A percentile compares a stretch with the other conserved stretches of the same genome.
These are phyloP conservation scores for Lasiosphaeriaceae sp. DNA, from an alignment of 495 filamentous ascomycete species.

Conservation along the genomic window DNA sequence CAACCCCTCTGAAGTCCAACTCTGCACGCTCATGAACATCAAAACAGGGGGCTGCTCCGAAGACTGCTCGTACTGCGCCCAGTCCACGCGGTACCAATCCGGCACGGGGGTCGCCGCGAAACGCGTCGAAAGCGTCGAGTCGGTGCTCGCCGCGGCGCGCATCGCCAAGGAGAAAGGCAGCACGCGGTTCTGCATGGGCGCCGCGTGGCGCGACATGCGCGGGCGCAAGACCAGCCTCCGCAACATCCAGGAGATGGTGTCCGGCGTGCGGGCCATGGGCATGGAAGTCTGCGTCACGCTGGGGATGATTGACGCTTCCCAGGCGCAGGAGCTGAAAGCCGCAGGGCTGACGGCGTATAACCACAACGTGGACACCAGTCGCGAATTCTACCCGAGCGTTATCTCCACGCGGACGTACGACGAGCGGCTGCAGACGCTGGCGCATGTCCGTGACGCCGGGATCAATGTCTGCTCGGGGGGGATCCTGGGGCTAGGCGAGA, in stretches of 20 bases:
- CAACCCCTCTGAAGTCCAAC: slow-evolving; percentile 71
- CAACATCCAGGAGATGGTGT: slow-evolving; percentile 78
- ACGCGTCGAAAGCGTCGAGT: slow-evolving; percentile 70
- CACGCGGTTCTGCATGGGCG: slow-evolving; percentile 89
- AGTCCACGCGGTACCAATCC: slow-evolving; percentile 73
- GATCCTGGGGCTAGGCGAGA: slow-evolving; percentile 77
- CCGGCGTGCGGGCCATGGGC: slow-evolving; percentile 68
- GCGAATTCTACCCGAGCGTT: slow-evolving; percentile 76
- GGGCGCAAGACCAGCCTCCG: slow-evolving; percentile 73
- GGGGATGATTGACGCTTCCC: slow-evolving; percentile 76
- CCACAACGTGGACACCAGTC: slow-evolving; percentile 84
- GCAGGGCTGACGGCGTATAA: slow-evolving; percentile 86
- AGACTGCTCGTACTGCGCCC: slow-evolving; percentile 86
- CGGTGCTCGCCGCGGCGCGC: slow-evolving; percentile 69
- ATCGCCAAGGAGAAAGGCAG: slow-evolving; percentile 75
- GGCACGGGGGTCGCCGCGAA: slow-evolving; percentile 76
- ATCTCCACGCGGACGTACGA: slow-evolving; percentile 82
- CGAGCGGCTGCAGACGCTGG: slow-evolving; percentile 70
- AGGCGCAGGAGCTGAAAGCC: slow-evolving; percentile 74
- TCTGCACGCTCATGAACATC: slow-evolving; percentile 92
- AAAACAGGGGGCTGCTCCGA: slow-evolving; percentile 88
- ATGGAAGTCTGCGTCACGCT: slow-evolving; percentile 88
- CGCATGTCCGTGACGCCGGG: slow-evolving; percentile 72
- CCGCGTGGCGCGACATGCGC: slow-evolving; percentile 88
- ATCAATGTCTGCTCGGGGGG: slow-evolving; percentile 84